A percentile compares a stretch with the other conserved stretches of the same genome.
Evolutionary conservation across 192 early-diverging fungal species (phyloP).

Genomic region (Chytriomyces confervae): DNA sequence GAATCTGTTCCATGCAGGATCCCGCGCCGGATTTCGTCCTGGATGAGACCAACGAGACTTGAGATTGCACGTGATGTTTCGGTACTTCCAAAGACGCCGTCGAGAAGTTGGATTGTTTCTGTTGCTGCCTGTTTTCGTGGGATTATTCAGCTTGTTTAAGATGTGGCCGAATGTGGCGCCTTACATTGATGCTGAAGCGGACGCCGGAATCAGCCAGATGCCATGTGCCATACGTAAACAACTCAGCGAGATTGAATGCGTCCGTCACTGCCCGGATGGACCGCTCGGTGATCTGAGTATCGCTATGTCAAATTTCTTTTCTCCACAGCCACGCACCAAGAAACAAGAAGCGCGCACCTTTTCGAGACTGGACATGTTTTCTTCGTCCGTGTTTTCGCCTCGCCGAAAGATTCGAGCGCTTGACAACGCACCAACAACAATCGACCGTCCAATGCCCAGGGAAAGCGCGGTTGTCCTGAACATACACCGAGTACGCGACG

Average conservation of each 20-base stretch:
- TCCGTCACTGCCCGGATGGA: constrained; percentile 57
- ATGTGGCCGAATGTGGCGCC: not conserved
- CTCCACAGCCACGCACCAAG: too few species aligned
- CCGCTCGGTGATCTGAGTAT: constrained; percentile 29
- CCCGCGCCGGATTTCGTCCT: constrained; percentile 62
- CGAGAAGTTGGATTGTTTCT: constrained; percentile 86
- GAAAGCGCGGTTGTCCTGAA: constrained; percentile 21
- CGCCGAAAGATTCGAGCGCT: constrained; percentile 30
- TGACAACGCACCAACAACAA: constrained; percentile 38
- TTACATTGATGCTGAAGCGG: constrained; percentile 47
- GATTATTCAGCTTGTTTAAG: not conserved
- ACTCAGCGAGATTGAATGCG: constrained; percentile 76
- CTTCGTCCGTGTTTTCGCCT: not conserved
- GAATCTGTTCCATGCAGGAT: not conserved
- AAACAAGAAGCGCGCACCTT: too few species aligned
- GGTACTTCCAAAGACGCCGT: constrained; percentile 93
- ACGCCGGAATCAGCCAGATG: constrained; percentile 79
- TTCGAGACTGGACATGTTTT: constrained; percentile 18
- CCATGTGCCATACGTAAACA: constrained; percentile 78
- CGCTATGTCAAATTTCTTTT: not conserved
- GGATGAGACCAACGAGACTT: constrained; percentile 78
- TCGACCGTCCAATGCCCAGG: constrained; percentile 28
- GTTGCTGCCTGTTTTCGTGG: constrained; percentile 68
- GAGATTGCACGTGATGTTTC: constrained; percentile 89
- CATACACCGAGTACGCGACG: not conserved